phyloP scores from a whole-genome alignment of 805 yeast genomes.

The Zygoascus ofunaensis region DNA sequence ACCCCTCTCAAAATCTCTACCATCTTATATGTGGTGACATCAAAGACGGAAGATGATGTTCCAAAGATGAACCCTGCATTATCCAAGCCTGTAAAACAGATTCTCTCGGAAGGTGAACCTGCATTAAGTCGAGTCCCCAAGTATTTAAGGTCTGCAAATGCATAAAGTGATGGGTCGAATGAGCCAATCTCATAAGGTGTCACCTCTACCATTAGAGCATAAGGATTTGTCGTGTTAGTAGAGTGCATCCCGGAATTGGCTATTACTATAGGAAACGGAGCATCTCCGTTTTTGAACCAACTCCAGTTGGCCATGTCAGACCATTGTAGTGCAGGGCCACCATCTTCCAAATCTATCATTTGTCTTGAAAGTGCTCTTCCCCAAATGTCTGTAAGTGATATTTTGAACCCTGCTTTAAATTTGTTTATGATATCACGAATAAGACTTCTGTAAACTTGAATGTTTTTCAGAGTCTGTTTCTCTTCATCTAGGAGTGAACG shows the following conservation, averaged over 20 bases:
- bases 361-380: constrained; percentile 60
- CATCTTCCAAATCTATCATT: constrained; percentile 45
- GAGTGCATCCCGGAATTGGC: constrained; percentile 37
- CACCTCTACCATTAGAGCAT: constrained; percentile 48
- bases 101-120: constrained; percentile 42
- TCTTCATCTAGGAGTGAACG: constrained; percentile 49
- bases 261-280: constrained; percentile 55
- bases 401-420: constrained; percentile 53
- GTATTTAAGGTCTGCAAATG: constrained; percentile 58
- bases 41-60: constrained; percentile 69
- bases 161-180: constrained; percentile 67
- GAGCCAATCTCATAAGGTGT: constrained; percentile 71
- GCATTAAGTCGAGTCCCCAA: constrained; percentile 55
- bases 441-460: constrained; percentile 25
- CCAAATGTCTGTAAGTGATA: constrained; percentile 73
- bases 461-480: constrained; percentile 38
- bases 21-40: constrained; percentile 43
- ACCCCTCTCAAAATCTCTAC: constrained; percentile 50
- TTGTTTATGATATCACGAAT: constrained; percentile 24
- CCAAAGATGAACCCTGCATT: constrained; percentile 76
- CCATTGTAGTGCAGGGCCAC: constrained; percentile 49
- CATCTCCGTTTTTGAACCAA: constrained; percentile 46
- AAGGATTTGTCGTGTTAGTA: constrained; percentile 41
- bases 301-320: constrained; percentile 46
- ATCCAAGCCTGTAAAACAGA: constrained; percentile 64